Conservation (phyloP, 2,329 filamentous ascomycete genomes). For the Chaetothyriales sp. region DNA sequence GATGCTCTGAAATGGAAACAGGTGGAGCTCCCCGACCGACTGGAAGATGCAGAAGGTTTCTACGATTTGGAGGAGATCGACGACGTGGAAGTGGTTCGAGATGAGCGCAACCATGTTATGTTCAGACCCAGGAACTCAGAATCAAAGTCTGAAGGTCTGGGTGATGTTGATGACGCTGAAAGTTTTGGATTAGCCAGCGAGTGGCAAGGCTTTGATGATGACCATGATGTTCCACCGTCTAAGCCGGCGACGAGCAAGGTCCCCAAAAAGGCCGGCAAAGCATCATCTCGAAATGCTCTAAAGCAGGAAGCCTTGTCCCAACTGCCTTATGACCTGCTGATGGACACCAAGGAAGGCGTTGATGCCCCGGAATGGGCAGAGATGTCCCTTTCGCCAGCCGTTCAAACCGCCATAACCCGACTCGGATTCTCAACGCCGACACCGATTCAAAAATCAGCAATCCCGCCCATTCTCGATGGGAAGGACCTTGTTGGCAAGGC, state of each 20-base stretch:
- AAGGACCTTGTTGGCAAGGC: constrained; percentile 93
- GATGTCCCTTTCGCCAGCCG: constrained; percentile 55
- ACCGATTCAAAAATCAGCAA: constrained; percentile 60
- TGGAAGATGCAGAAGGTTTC: constrained; percentile 86
- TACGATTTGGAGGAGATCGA: constrained; percentile 84
- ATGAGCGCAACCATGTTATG: constrained; percentile 45
- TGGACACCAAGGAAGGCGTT: constrained; percentile 44
- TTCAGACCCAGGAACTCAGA: constrained; percentile 36
- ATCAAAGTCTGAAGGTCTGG: constrained; percentile 18
- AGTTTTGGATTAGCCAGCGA: constrained; percentile 21
- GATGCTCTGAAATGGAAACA: constrained; percentile 48
- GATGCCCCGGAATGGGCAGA: constrained; percentile 61
- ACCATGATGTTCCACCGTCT: constrained; percentile 17
- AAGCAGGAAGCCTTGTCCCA: constrained; percentile 9
- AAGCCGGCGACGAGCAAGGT: neutral
- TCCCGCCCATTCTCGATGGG: constrained; percentile 67
- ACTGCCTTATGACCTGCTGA: constrained; percentile 22
- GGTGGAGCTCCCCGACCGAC: constrained; percentile 55
- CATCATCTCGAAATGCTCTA: neutral
- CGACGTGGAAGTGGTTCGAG: constrained; percentile 66
- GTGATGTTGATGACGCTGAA: constrained; percentile 27
- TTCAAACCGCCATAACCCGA: constrained; percentile 59
- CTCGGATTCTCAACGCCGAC: constrained; percentile 72
- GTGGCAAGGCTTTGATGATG: constrained; percentile 52
- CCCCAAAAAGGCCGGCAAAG: constrained; percentile 7